Conservation (phyloP, 257 asterid genomes). For the Scutellaria baicalensis region DNA sequence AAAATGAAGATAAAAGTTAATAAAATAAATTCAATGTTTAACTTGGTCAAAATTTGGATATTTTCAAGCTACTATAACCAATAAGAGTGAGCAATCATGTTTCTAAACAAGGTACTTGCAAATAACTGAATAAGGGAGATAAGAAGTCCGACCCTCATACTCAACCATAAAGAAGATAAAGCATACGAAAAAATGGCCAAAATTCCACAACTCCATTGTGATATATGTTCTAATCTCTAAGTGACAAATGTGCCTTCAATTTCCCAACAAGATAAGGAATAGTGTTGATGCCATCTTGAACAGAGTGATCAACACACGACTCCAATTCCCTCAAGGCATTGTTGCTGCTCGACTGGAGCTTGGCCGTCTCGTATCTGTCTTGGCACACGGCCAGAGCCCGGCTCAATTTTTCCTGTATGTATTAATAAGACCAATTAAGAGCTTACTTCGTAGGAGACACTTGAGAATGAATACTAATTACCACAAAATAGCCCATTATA, state of each 20-base stretch:
- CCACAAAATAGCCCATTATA: neutral
- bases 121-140: neutral
- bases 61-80: no score
- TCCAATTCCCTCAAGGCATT: constrained; percentile 43
- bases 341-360: constrained; percentile 40
- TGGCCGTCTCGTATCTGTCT: constrained; percentile 72
- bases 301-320: constrained; percentile 67
- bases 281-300: constrained; percentile 47
- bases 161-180: neutral
- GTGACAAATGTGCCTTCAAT: constrained; percentile 40
- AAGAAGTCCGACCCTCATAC: no score
- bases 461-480: neutral
- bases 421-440: neutral
- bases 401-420: constrained; percentile 56
- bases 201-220: neutral
- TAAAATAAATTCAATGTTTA: no score
- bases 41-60: no score
- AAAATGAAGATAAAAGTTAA: no score
- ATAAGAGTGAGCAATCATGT: neutral
- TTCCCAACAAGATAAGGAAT: constrained; percentile 72
- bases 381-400: constrained; percentile 82
- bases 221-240: constrained; percentile 26
- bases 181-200: neutral
- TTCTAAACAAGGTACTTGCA: neutral
- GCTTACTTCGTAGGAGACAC: neutral